phyloP scores from a whole-genome alignment of 345 rosid species.

The Melaleuca alternifolia region DNA sequence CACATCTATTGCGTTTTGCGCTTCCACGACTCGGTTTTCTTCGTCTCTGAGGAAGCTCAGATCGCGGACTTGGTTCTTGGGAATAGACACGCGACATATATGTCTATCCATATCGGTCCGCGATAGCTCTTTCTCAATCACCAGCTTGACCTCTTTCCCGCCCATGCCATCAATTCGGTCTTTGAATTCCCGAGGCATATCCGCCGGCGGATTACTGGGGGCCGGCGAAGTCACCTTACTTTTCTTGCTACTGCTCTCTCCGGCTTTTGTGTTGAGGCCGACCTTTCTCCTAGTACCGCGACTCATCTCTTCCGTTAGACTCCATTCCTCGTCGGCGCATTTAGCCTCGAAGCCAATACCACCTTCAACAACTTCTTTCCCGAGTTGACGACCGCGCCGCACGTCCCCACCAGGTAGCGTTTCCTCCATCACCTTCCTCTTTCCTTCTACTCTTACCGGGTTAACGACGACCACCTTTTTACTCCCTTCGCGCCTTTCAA shows the following conservation, averaged over 20 bases:
- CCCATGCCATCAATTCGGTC: background rate
- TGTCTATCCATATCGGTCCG: background rate
- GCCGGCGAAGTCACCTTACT: background rate
- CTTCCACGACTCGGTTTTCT: background rate
- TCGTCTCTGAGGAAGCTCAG: background rate
- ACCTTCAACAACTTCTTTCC: background rate
- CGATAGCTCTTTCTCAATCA: background rate
- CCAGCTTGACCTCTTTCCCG: background rate
- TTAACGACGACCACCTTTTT: background rate
- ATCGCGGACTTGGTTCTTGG: background rate
- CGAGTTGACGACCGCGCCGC: background rate
- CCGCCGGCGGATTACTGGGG: background rate
- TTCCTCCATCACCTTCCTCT: background rate
- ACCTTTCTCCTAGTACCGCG: background rate
- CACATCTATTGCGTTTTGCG: background rate
- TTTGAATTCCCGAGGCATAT: background rate
- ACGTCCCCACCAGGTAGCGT: background rate
- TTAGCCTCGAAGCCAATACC: background rate
- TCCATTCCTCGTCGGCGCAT: background rate
- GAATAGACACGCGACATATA: background rate
- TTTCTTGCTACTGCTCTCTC: background rate
- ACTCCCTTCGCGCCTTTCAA: background rate
- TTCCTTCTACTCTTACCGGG: background rate
- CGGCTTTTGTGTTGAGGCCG: background rate
- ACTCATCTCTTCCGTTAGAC: background rate